Percentiles rank a stretch among this genome's conserved stretches.
These are phyloP conservation scores for Quillaja saponaria DNA, from an alignment of 306 rosid genomes.

Conservation along the genomic window DNA sequence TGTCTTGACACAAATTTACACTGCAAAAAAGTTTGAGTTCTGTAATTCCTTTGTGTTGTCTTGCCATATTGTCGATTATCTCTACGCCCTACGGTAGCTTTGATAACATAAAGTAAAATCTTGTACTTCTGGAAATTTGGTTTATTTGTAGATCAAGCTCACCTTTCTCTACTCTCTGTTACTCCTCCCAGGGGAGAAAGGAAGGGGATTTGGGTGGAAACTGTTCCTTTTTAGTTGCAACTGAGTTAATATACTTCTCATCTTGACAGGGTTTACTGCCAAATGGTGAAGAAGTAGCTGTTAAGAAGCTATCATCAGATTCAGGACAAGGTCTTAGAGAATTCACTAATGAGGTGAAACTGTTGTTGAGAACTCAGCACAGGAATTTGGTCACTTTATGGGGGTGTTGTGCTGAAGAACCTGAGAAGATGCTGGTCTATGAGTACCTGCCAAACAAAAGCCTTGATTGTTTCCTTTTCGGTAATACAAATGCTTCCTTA, in stretches of 20 bases:
- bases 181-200: background rate
- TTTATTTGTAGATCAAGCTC: background rate
- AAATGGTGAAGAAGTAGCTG: slow-evolving; percentile 84
- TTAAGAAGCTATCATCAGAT: slow-evolving; percentile 71
- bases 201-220: background rate
- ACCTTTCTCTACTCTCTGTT: background rate
- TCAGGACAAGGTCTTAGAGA: slow-evolving; percentile 83
- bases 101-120: no score
- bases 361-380: slow-evolving; percentile 79
- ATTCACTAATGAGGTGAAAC: slow-evolving; percentile 79
- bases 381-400: slow-evolving; percentile 67
- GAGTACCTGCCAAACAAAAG: slow-evolving; percentile 86
- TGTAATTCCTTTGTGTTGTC: no score
- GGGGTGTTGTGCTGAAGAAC: slow-evolving; percentile 90
- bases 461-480: slow-evolving; percentile 77
- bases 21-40: no score
- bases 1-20: no score
- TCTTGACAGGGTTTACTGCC: slow-evolving; percentile 76
- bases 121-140: no score
- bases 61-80: no score
- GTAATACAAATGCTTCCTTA: slow-evolving; percentile 33
- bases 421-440: slow-evolving; percentile 93
- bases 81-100: no score
- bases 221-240: background rate
- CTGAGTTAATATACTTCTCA: background rate